A percentile compares a stretch with the other conserved stretches of the same genome.
These are phyloP conservation scores for Alloteropsis semialata DNA, from an alignment of 176 grass and related monocot species.

Conservation along the genomic window DNA sequence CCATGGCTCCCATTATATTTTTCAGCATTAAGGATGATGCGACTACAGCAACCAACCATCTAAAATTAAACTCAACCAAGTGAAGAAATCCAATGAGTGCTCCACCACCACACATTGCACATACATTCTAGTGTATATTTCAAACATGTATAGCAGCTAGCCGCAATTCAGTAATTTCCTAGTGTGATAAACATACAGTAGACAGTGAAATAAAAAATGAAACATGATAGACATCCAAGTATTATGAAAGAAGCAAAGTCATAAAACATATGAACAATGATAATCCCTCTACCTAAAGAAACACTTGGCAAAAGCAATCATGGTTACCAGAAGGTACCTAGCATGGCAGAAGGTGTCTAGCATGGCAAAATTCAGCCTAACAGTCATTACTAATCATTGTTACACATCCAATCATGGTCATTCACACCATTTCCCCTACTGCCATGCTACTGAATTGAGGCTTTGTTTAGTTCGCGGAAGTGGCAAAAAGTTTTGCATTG, in stretches of 20 bases:
- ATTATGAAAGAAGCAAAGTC: background rate
- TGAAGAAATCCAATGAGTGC: background rate
- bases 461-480: too few relatives aligned
- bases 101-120: background rate
- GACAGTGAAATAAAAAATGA: background rate
- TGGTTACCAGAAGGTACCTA: background rate
- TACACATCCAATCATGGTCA: background rate
- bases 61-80: background rate
- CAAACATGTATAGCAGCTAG: background rate
- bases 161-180: background rate
- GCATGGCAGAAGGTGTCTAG: background rate
- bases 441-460: background rate
- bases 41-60: background rate
- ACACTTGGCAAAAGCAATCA: slow-evolving; percentile 3
- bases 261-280: background rate
- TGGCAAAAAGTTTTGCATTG: too few relatives aligned
- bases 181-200: background rate
- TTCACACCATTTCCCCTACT: background rate
- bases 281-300: background rate
- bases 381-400: background rate
- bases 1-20: background rate
- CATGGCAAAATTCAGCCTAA: background rate
- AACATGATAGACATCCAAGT: background rate
- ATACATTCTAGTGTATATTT: background rate
- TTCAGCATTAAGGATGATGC: background rate